These are phyloP conservation scores for Magnolia changhungtana DNA, from an alignment of 164 flowering plant species.

Conservation along the genomic window DNA sequence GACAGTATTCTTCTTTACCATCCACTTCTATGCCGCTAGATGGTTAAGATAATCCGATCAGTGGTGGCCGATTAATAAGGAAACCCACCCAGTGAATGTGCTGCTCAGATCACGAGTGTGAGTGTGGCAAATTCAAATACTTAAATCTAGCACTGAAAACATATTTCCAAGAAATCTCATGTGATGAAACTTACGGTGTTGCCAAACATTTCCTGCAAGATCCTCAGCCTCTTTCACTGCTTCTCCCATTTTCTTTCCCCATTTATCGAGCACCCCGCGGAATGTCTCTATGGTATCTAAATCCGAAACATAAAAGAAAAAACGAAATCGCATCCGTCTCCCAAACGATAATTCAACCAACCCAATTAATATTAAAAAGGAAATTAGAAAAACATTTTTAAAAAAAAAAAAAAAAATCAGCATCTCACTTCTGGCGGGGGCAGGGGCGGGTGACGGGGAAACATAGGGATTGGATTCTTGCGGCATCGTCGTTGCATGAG, in stretches of 20 bases:
- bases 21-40: too few relatives aligned
- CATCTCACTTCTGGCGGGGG: constrained; percentile 51
- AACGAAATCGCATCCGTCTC: neutral
- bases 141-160: neutral
- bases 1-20: too few relatives aligned
- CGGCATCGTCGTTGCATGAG: constrained; percentile 49
- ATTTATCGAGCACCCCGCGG: constrained; percentile 61
- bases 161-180: neutral
- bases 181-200: constrained; percentile 58
- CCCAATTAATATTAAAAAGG: neutral
- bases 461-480: constrained; percentile 64
- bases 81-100: too few relatives aligned
- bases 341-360: neutral
- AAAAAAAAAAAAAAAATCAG: neutral
- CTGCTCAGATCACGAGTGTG: neutral
- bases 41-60: too few relatives aligned
- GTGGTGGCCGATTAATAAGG: too few relatives aligned
- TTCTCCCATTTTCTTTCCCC: constrained; percentile 79
- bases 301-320: neutral
- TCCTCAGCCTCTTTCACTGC: constrained; percentile 74
- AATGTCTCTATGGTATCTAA: constrained; percentile 56
- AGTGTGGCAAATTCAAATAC: neutral
- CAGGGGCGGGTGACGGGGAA: constrained; percentile 44
- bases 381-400: neutral
- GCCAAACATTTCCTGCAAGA: constrained; percentile 88